Percentiles rank a stretch among this genome's conserved stretches.
Evolutionary conservation across 208 protist species (phyloP).

Genomic region (Naegleria fowleri): DNA sequence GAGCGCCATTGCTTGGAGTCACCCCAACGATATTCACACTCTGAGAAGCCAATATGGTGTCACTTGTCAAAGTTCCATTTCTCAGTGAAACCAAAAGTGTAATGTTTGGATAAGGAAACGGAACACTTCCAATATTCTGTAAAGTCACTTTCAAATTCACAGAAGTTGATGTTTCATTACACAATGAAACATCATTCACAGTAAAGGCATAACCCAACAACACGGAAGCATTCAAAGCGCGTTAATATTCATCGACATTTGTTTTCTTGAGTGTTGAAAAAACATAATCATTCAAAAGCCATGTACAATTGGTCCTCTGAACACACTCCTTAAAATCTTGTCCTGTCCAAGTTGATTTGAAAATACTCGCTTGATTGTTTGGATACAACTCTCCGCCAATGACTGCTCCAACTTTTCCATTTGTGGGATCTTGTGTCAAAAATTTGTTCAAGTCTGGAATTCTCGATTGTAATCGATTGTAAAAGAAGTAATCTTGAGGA

Average conservation of each 20-base stretch:
- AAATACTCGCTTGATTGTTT: neutral
- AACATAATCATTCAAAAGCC: constrained; percentile 8
- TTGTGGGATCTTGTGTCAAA: neutral
- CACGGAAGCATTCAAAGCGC: neutral
- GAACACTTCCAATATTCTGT: constrained; percentile 4
- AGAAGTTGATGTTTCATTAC: neutral
- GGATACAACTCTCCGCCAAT: neutral
- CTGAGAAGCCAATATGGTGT: neutral
- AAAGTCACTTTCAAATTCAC: neutral
- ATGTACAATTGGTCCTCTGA: neutral
- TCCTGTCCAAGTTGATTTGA: neutral
- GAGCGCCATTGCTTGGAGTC: neutral
- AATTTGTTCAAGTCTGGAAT: constrained; percentile 3
- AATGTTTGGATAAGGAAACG: neutral
- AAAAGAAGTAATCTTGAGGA: neutral
- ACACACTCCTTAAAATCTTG: neutral
- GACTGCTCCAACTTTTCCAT: neutral
- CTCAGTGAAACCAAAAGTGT: neutral
- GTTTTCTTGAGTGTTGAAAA: neutral
- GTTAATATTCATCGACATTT: neutral
- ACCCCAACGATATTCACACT: neutral
- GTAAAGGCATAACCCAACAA: neutral
- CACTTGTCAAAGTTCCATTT: neutral
- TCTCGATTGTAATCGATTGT: constrained; percentile 13
- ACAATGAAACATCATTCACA: neutral